Percentiles rank a stretch among this genome's conserved stretches.
Evolutionary conservation across 2,329 filamentous ascomycete species (phyloP).

Genomic region (Diaporthe nobilis): DNA sequence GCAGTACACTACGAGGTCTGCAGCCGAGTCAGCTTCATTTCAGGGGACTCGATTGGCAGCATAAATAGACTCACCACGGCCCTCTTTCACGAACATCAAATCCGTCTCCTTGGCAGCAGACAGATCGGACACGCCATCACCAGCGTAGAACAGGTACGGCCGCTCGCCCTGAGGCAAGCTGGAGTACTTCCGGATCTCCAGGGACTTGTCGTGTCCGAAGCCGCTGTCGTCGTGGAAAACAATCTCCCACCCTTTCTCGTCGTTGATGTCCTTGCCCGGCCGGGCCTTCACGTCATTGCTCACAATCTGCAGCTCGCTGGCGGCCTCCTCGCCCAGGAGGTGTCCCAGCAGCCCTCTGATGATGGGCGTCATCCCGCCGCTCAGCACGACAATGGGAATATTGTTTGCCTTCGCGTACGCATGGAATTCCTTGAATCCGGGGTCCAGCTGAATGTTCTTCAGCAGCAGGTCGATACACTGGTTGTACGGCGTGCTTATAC

Average conservation of each 20-base stretch:
- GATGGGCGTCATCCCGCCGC: conserved; percentile 92
- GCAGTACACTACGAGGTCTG: conserved; percentile 90
- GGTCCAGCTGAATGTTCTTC: conserved; percentile 89
- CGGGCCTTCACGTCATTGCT: conserved; percentile 82
- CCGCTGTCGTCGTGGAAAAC: conserved; percentile 88
- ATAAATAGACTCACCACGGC: conserved; percentile 73
- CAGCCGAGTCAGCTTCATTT: neutral
- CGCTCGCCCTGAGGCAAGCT: conserved; percentile 76
- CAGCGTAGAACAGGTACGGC: conserved; percentile 93
- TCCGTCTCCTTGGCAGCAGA: conserved; percentile 95
- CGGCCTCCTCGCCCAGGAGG: conserved; percentile 82
- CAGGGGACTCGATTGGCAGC: conserved; percentile 32
- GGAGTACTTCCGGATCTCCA: conserved; percentile 90
- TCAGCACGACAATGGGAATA: conserved; percentile 92
- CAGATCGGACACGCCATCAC: conserved; percentile 93
- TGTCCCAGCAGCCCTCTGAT: conserved; percentile 87
- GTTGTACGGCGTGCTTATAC: conserved; percentile 82
- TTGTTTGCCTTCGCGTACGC: conserved; percentile 85
- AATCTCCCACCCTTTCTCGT: conserved; percentile 89
- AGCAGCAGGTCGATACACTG: conserved; percentile 85
- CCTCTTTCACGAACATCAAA: conserved; percentile 92
- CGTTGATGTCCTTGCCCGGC: conserved; percentile 79
- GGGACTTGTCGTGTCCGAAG: conserved; percentile 97
- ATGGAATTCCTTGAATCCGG: conserved; percentile 90
- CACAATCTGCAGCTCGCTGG: conserved; percentile 87